Evolutionary conservation across 805 yeast genomes (phyloP), one percentile per base, ranked within the genome.

Genomic region (Suhomyces vadensis): DNA sequence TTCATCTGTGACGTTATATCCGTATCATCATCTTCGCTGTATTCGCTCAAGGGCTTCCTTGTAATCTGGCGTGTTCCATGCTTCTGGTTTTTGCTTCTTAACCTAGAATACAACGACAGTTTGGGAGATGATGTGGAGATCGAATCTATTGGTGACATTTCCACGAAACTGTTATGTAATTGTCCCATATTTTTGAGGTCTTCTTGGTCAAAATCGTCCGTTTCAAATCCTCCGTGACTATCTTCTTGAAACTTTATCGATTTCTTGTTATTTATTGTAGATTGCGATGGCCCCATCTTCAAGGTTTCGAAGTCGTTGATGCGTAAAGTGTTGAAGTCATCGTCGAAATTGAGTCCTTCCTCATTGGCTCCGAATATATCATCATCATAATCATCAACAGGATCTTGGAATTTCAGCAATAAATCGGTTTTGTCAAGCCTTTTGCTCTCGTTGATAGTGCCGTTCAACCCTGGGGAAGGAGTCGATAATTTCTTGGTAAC

Each of bases 11-110:
- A 61, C 1, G 75, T 69, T 27, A 61, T 59, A 39, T 69, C 74
- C 0, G 75, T 71, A 24, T 66, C 72, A 31, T 52, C 48, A 4
- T 57, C 66, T 43, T 70, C 75, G 43, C 74, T 66, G 46, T 67
- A 67, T 21, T 67, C 71, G 44, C 68, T 59, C 33, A 68, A 48
- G 1, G 68, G 55, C 29, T 55, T 57, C 6, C 64, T 43, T n/a
- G 56, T 46, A 6, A 49, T 33, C 38, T 49, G 17, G 14, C 27
- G 39, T 3, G 44, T 31, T 24, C 43, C 51, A 4, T 26, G 37
- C 5, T 14, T 8, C 35, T 14, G 19, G 6, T 16, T 39, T 17
- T 10, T 21, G 13, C 9, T 35, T 20, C 17, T 35, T 35, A 6
- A 37, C 37, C n/a, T 45, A 43, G 27, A 44, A 31, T 14, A 46